Conservation (phyloP, 768 basidiomycete genomes). For the Phanerochaete sordida region DNA sequence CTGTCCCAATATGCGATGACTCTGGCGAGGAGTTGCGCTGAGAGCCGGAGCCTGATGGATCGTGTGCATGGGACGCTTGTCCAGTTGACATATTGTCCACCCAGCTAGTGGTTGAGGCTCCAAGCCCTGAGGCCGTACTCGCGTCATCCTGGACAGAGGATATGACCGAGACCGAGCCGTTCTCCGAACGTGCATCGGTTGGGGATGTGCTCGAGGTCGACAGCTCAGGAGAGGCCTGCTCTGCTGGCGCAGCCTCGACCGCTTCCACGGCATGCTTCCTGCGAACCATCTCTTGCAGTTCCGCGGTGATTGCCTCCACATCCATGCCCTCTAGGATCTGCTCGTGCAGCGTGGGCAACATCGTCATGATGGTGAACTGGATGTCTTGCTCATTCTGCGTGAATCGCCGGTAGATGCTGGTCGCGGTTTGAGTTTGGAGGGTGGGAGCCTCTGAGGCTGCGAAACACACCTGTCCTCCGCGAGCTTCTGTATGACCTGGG, state of each 20-base stretch:
- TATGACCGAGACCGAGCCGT: constrained; percentile 37
- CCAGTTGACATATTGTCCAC: constrained; percentile 34
- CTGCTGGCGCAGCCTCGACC: constrained; percentile 16
- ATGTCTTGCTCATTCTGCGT: constrained; percentile 73
- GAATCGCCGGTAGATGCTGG: constrained; percentile 70
- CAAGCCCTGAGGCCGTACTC: constrained; percentile 32
- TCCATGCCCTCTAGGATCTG: constrained; percentile 73
- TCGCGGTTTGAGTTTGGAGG: neutral
- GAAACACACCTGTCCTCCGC: constrained; percentile 67
- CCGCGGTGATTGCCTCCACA: constrained; percentile 66
- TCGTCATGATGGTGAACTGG: constrained; percentile 70
- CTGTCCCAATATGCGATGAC: constrained; percentile 8
- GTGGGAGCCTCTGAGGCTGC: neutral
- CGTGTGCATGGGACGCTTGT: constrained; percentile 14
- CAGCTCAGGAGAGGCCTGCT: constrained; percentile 5
- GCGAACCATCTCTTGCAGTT: constrained; percentile 36
- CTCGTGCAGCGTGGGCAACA: constrained; percentile 61
- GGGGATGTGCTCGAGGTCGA: constrained; percentile 15
- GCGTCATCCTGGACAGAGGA: constrained; percentile 37
- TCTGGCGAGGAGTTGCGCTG: constrained; percentile 3
- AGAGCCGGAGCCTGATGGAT: constrained; percentile 6
- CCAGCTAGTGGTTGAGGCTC: constrained; percentile 40
- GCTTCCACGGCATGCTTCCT: constrained; percentile 31
- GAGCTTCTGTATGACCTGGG: constrained; percentile 52
- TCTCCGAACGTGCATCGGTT: constrained; percentile 43